These are phyloP conservation scores for Cordyceps fumosorosea DNA, from an alignment of 2,329 filamentous ascomycete species.

Conservation along the genomic window DNA sequence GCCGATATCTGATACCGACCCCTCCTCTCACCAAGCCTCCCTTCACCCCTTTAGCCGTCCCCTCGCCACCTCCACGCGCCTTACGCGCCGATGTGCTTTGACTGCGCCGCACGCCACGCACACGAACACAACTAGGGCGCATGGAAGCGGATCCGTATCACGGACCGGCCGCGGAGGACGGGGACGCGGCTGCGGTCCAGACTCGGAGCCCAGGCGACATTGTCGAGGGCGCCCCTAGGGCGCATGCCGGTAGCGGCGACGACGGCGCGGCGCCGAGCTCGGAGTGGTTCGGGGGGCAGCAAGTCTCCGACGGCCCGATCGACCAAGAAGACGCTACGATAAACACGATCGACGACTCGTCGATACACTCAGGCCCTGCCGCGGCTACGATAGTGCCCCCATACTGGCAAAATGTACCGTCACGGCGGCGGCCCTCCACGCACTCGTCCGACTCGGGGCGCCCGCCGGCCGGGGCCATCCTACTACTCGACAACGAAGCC, in stretches of 20 bases:
- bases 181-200: not conserved
- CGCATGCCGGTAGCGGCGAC: not conserved
- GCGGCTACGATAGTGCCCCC: constrained; percentile 33
- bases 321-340: not conserved
- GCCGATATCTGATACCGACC: not conserved
- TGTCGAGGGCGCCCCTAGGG: not conserved
- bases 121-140: not conserved
- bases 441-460: constrained; percentile 43
- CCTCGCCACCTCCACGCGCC: not conserved
- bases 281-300: not conserved
- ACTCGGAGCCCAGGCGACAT: not conserved
- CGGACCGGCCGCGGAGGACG: not conserved
- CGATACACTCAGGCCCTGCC: constrained; percentile 18
- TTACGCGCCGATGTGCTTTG: not conserved
- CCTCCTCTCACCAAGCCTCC: not conserved
- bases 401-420: constrained; percentile 34
- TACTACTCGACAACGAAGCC: constrained; percentile 55
- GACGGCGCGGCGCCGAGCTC: not conserved
- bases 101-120: not conserved
- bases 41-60: not conserved
- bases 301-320: not conserved
- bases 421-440: constrained; percentile 36
- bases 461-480: constrained; percentile 46
- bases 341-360: constrained; percentile 19
- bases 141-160: not conserved